These are phyloP conservation scores for Tillandsia fasciculata DNA, from an alignment of 176 grass and related monocot genomes.

Conservation along the genomic window DNA sequence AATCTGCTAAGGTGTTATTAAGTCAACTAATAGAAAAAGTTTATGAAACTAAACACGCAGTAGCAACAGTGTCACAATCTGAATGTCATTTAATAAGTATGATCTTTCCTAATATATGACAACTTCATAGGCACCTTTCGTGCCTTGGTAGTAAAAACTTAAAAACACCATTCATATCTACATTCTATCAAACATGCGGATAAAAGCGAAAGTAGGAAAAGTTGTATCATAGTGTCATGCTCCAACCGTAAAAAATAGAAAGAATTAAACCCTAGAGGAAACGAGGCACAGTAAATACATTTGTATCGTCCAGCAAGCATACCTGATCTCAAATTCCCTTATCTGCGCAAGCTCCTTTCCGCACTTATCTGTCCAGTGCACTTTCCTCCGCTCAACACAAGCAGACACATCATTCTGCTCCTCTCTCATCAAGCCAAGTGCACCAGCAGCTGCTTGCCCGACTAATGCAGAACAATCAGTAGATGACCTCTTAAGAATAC, in stretches of 20 bases:
- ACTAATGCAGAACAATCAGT: neutral
- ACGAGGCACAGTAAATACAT: neutral
- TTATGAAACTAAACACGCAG: no score
- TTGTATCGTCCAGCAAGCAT: neutral
- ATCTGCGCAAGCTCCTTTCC: constrained; percentile 23
- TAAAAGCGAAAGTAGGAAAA: no score
- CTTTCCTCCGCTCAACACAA: constrained; percentile 7
- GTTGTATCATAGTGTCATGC: no score
- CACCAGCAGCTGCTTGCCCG: neutral
- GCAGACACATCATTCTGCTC: neutral
- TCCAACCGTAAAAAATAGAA: neutral
- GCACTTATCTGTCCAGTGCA: constrained; percentile 25
- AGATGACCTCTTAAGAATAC: constrained; percentile 6
- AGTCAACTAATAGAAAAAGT: no score
- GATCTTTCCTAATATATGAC: no score
- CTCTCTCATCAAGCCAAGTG: neutral
- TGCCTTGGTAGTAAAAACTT: no score
- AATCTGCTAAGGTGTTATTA: no score
- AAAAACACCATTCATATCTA: no score
- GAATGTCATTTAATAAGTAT: no score
- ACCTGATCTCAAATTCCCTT: constrained; percentile 22
- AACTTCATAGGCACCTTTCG: no score
- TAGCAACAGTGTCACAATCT: no score
- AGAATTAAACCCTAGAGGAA: neutral
- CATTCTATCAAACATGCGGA: no score